Conservation (phyloP, 192 early-diverging fungal genomes). For the Gorgonomyces haynaldii region DNA sequence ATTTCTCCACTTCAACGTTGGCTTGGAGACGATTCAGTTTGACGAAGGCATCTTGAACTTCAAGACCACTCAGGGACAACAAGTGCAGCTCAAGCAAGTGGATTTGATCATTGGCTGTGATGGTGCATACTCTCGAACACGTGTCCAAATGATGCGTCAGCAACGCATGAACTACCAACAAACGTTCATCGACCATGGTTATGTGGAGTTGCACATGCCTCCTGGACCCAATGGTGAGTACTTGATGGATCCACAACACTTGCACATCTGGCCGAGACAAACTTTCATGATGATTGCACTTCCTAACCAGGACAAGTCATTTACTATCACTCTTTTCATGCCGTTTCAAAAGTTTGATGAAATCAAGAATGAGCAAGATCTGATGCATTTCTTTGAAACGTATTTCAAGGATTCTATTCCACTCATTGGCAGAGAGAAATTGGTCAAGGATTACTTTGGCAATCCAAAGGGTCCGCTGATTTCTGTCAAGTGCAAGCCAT, state of each 20-base stretch:
- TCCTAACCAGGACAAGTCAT: constrained; percentile 85
- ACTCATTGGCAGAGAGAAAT: constrained; percentile 61
- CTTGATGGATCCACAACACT: constrained; percentile 77
- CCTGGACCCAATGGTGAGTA: constrained; percentile 54
- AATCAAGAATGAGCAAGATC: constrained; percentile 49
- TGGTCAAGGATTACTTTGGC: constrained; percentile 66
- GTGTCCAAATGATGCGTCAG: constrained; percentile 69
- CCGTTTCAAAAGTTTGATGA: constrained; percentile 70
- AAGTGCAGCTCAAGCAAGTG: constrained; percentile 32
- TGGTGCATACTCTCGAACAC: constrained; percentile 70
- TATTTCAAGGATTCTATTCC: constrained; percentile 68
- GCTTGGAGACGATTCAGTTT: constrained; percentile 57
- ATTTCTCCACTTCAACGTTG: constrained; percentile 63
- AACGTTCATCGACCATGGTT: constrained; percentile 81
- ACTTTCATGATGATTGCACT: constrained; percentile 97
- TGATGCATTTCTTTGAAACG: constrained; percentile 57
- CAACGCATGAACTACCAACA: constrained; percentile 73
- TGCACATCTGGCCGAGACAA: constrained; percentile 96
- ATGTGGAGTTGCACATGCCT: constrained; percentile 84
- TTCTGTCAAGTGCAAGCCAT: constrained; percentile 74
- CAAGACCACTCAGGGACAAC: constrained; percentile 11
- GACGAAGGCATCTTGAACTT: constrained; percentile 26
- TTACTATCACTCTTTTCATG: constrained; percentile 96
- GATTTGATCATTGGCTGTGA: constrained; percentile 85
- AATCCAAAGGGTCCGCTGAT: constrained; percentile 79